A percentile compares a stretch with the other conserved stretches of the same genome.
Conservation (phyloP, 2,329 filamentous ascomycete genomes). For the Claviceps cyperi region DNA sequence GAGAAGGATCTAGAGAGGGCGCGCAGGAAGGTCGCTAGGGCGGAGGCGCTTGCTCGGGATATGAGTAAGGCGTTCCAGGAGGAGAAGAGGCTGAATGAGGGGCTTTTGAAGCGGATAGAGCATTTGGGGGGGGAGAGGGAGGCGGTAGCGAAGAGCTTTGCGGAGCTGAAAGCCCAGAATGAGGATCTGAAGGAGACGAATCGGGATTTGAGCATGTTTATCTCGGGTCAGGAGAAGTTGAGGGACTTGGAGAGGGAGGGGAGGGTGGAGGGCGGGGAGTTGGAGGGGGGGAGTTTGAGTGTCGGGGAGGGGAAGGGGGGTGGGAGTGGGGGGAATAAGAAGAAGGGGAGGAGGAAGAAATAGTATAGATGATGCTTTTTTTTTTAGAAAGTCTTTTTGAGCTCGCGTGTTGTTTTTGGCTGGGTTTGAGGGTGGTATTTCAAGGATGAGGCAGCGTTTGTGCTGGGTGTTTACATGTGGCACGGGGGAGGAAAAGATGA, state of each 20-base stretch:
- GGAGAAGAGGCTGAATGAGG: conserved; percentile 72
- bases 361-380: too few species aligned
- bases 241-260: conserved; percentile 52
- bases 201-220: conserved; percentile 74
- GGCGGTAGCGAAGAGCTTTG: conserved; percentile 40
- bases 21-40: conserved; percentile 52
- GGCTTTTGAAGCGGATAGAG: conserved; percentile 68
- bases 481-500: too few species aligned
- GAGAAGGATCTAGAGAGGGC: conserved; percentile 62
- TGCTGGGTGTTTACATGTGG: too few species aligned
- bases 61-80: conserved; percentile 67
- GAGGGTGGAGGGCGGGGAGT: conserved; percentile 48
- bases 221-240: conserved; percentile 69
- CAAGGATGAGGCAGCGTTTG: too few species aligned
- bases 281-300: conserved; percentile 58
- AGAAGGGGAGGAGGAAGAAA: too few species aligned
- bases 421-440: too few species aligned
- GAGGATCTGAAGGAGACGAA: conserved; percentile 74
- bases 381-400: too few species aligned
- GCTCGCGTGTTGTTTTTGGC: too few species aligned
- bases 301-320: conserved; percentile 46
- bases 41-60: conserved; percentile 59
- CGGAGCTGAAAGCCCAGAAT: conserved; percentile 45
- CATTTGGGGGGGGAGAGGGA: conserved; percentile 52
- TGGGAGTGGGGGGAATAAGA: conserved; percentile 26